A percentile compares a stretch with the other conserved stretches of the same genome.
Conservation (phyloP, 192 early-diverging fungal genomes). For the Linderina pennispora region DNA sequence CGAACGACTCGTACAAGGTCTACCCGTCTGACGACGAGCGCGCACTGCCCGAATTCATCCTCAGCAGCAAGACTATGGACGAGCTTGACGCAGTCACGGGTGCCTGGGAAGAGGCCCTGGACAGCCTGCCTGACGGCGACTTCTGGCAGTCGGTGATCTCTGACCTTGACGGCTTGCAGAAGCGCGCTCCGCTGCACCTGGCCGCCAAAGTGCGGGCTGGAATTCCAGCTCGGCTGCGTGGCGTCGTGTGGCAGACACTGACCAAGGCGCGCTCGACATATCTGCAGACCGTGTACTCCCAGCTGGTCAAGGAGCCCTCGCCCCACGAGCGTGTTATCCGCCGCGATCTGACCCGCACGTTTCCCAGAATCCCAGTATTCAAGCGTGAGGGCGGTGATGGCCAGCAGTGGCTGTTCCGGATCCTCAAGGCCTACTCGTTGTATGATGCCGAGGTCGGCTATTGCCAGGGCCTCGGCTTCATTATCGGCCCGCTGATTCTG, state of each 20-base stretch:
- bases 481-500: conserved; percentile 88
- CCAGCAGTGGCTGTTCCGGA: conserved; percentile 79
- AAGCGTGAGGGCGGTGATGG: conserved; percentile 73
- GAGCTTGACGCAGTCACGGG: conserved; percentile 31
- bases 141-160: conserved; percentile 32
- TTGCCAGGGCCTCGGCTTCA: conserved; percentile 95
- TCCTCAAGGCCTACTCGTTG: conserved; percentile 88
- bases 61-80: conserved; percentile 18
- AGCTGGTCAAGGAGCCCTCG: conserved; percentile 65
- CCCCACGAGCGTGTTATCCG: conserved; percentile 89
- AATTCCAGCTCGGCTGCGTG: conserved; percentile 76
- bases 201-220: conserved; percentile 50
- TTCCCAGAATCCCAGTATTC: conserved; percentile 85
- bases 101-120: conserved; percentile 31
- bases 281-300: conserved; percentile 75
- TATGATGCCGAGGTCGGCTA: conserved; percentile 96
- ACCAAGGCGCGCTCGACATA: conserved; percentile 72
- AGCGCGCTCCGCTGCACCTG: conserved; percentile 30
- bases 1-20: conserved; percentile 11
- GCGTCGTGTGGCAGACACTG: conserved; percentile 90
- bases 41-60: conserved; percentile 34
- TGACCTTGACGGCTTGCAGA: conserved; percentile 14
- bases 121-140: conserved; percentile 19
- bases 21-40: conserved; percentile 44
- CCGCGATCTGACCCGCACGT: conserved; percentile 88